phyloP scores from a whole-genome alignment of 805 yeast genomes.

The Saccharomyces paradoxus region DNA sequence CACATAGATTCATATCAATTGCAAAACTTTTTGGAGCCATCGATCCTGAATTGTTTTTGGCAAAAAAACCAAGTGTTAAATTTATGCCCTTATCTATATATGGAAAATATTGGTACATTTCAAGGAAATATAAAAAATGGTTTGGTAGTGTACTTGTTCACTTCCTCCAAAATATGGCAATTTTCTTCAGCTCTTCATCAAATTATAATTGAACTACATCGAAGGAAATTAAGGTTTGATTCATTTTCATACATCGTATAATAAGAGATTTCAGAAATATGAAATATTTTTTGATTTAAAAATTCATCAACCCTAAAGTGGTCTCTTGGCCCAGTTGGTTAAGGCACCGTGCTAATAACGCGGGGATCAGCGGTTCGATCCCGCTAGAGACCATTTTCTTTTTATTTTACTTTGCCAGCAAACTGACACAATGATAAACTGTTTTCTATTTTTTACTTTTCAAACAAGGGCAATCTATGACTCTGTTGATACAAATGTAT shows the following conservation, averaged over 20 bases:
- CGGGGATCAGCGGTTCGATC: slow-evolving; percentile 34
- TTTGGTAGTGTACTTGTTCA: no score
- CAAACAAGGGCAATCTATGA: not conserved
- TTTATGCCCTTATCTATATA: no score
- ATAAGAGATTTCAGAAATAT: not conserved
- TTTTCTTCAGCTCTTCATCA: no score
- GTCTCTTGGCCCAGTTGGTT: slow-evolving; percentile 34
- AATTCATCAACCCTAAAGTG: slow-evolving; percentile 1
- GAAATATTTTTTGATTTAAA: not conserved
- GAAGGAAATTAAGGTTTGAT: not conserved
- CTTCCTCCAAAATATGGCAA: no score
- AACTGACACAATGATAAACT: no score
- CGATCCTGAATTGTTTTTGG: no score
- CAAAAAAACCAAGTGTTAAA: no score
- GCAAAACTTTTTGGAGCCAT: not conserved
- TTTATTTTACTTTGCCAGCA: no score
- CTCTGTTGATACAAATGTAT: not conserved
- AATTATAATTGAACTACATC: no score
- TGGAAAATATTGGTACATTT: no score
- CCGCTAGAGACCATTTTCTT: slow-evolving; percentile 31
- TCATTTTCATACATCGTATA: not conserved
- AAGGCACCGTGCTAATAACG: slow-evolving; percentile 34
- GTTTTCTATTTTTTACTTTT: not conserved
- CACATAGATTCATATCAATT: not conserved
- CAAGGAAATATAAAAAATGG: no score